phyloP scores from a whole-genome alignment of 495 filamentous ascomycete genomes.

The Cercophora newfieldiana region DNA sequence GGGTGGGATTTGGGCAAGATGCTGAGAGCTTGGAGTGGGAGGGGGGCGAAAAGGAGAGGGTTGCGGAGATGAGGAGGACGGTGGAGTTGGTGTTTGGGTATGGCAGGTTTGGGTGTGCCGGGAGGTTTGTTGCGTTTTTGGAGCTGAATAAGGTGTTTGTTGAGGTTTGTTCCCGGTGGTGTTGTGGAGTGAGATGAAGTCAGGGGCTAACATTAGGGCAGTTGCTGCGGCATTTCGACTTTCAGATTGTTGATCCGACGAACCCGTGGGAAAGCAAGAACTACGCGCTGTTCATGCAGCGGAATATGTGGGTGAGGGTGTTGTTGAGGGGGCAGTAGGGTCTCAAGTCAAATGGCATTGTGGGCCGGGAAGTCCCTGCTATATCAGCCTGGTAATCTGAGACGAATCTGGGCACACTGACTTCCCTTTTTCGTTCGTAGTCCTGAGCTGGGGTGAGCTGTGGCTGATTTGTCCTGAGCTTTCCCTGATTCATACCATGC shows the following conservation, averaged over 20 bases:
- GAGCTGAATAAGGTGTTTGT: constrained; percentile 53
- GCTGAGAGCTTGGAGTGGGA: neutral
- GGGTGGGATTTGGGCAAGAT: neutral
- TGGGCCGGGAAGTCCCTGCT: too few relatives aligned
- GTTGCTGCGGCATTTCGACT: constrained; percentile 1
- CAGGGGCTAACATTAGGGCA: neutral
- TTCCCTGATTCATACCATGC: too few relatives aligned
- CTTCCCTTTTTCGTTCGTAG: too few relatives aligned
- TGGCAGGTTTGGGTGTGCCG: constrained; percentile 39
- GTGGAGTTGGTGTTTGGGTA: constrained; percentile 31
- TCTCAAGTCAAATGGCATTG: too few relatives aligned
- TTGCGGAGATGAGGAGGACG: constrained; percentile 14
- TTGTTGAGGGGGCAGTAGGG: neutral
- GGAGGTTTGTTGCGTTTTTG: constrained; percentile 36
- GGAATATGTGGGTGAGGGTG: neutral
- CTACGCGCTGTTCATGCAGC: neutral
- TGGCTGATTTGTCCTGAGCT: too few relatives aligned
- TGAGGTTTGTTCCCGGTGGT: constrained; percentile 31
- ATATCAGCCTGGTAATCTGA: too few relatives aligned
- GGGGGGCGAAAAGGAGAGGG: constrained; percentile 29
- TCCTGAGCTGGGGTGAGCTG: too few relatives aligned
- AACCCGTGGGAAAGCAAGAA: neutral
- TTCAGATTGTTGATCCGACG: neutral
- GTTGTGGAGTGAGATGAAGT: neutral
- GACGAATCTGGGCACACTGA: too few relatives aligned